Conservation (phyloP, 164 flowering plant species). For the Magnolia sinica region DNA sequence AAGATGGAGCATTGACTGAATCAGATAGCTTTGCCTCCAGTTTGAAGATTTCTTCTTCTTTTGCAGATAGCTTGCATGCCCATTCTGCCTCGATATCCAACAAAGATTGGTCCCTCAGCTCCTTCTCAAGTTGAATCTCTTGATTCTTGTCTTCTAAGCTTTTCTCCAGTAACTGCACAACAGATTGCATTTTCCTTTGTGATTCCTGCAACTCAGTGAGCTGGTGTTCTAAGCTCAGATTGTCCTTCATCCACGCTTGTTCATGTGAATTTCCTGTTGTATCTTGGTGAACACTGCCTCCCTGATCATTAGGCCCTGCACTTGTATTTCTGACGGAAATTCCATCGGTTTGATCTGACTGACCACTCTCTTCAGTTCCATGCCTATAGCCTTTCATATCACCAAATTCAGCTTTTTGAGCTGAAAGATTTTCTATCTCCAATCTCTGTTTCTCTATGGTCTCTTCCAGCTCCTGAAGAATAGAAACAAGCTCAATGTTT, state of each 20-base stretch:
- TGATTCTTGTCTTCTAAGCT: conserved; percentile 41
- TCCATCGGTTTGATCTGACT: background rate
- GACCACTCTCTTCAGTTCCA: background rate
- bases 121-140: conserved; percentile 38
- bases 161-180: conserved; percentile 42
- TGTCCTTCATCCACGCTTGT: conserved; percentile 20
- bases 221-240: conserved; percentile 26
- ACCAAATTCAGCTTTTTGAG: conserved; percentile 23
- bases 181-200: conserved; percentile 38
- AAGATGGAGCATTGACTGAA: conserved; percentile 17
- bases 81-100: conserved; percentile 38
- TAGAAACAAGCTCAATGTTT: conserved; percentile 75
- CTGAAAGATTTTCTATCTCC: conserved; percentile 57
- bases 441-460: conserved; percentile 63
- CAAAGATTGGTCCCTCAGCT: conserved; percentile 24
- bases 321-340: background rate
- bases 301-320: background rate
- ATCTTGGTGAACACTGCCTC: background rate
- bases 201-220: conserved; percentile 45
- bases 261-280: background rate
- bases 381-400: conserved; percentile 20
- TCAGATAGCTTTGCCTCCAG: conserved; percentile 43
- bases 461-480: conserved; percentile 83
- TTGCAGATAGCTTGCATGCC: conserved; percentile 31
- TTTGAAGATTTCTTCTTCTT: conserved; percentile 43